Base-by-base conservation (phyloP, 2,329 filamentous ascomycete species). In the Colletotrichum simmondsii region DNA sequence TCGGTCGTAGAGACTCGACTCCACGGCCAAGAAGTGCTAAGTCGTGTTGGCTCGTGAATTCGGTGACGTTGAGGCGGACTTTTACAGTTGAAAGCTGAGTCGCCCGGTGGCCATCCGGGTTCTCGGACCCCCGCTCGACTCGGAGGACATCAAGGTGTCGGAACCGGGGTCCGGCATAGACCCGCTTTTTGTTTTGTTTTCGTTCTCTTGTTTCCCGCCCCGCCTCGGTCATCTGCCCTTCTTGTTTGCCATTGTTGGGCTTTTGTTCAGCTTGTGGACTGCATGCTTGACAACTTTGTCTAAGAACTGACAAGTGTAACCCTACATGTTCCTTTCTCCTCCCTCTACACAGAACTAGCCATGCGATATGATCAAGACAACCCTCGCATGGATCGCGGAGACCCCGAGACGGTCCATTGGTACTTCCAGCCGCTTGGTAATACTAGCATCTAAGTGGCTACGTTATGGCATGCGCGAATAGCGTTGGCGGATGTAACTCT, bases 21-120 rank as follows among this genome's bases (percentile, higher is more conserved):
- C 71, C 71, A 73, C 61, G 71, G 71, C 71, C 66, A 73, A 73
- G 71, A 73, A 24, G 61, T 71, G 56, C 66, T 71, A 71, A 73
- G 60, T 65, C 42, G 5, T 62, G 56, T 61, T 65, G 71, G 61
- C 46, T 71, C 66, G 54, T 16, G 66, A 30, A 54, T 5, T 52
- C 30, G 56, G 56, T 65, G 66, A 72, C 24, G 71, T 19, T 35
- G 60, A 28, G n/a, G n/a, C 46, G 30, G 26, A 24, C 26, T 56
- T 30, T 72, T 61, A 46, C 49, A 24, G 52, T 61, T 56, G 46
- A 46, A 58, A 46, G 56, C 60, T 61, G 60, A 65, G 66, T 64
- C 71, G 60, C 32, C 53, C 22, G 24, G 19, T 37, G 67, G 61
- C 71, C 71, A 57, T 73, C 71, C 71, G 56, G 71, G 71, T 73